phyloP scores from a whole-genome alignment of 192 early-diverging fungal species.

The Backusella liffmaniae region DNA sequence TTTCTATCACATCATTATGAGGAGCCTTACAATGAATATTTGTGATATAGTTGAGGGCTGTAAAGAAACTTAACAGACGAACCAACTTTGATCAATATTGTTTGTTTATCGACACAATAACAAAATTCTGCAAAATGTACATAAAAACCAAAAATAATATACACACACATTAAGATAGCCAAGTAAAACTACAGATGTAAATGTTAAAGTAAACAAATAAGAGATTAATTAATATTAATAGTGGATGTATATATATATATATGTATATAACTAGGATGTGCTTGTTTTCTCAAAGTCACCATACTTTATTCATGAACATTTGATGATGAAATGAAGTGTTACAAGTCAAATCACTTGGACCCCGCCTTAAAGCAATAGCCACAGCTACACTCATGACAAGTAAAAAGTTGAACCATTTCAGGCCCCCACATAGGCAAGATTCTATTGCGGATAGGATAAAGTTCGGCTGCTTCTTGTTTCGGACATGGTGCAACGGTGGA shows the following conservation, averaged over 20 bases:
- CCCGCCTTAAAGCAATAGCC: not conserved
- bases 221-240: too few species aligned
- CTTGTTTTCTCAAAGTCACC: not conserved
- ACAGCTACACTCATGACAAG: slow-evolving; percentile 12
- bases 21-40: not conserved
- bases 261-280: too few species aligned
- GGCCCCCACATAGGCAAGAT: not conserved
- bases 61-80: not conserved
- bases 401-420: slow-evolving; percentile 6
- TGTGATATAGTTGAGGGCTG: not conserved
- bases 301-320: not conserved
- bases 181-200: not conserved
- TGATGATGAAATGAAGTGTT: not conserved
- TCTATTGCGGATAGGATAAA: not conserved
- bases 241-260: too few species aligned
- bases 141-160: not conserved
- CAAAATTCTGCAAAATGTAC: not conserved
- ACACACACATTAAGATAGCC: not conserved
- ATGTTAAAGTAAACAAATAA: not conserved
- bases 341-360: not conserved
- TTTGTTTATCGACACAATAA: not conserved
- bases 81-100: not conserved
- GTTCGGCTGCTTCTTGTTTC: not conserved
- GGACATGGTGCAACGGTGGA: not conserved
- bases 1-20: too few species aligned